Conservation (phyloP, 148 eudicot species). For the Vaccinium vitisidaea region DNA sequence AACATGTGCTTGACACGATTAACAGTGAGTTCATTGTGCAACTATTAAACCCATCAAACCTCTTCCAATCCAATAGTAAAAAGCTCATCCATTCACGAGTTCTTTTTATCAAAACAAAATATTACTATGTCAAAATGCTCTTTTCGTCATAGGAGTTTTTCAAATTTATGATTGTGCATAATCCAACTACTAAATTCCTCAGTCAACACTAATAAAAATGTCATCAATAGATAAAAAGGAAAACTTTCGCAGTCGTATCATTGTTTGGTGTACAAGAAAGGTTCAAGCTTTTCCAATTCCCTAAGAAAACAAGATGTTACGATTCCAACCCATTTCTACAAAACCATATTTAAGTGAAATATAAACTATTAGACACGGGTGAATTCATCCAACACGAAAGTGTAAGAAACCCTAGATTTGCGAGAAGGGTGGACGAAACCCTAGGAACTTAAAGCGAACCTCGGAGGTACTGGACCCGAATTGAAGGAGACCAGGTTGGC, state of each 20-base stretch:
- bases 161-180: too few relatives aligned
- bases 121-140: background rate
- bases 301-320: background rate
- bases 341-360: background rate
- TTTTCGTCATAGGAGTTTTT: too few relatives aligned
- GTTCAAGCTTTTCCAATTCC: background rate
- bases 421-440: background rate
- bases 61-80: background rate
- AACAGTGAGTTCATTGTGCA: background rate
- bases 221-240: background rate
- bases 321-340: background rate
- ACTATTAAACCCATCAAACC: background rate
- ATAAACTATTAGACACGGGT: background rate
- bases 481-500: conserved; percentile 90
- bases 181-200: too few relatives aligned
- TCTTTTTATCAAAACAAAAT: background rate
- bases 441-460: conserved; percentile 31
- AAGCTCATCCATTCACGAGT: background rate
- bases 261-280: background rate
- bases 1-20: background rate
- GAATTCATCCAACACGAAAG: background rate
- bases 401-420: conserved; percentile 11
- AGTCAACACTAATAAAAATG: too few relatives aligned
- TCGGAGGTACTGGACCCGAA: conserved; percentile 95
- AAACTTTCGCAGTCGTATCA: background rate